These are phyloP conservation scores for Porphyrellus cyaneotinctus DNA, from an alignment of 768 basidiomycete genomes.

Conservation along the genomic window DNA sequence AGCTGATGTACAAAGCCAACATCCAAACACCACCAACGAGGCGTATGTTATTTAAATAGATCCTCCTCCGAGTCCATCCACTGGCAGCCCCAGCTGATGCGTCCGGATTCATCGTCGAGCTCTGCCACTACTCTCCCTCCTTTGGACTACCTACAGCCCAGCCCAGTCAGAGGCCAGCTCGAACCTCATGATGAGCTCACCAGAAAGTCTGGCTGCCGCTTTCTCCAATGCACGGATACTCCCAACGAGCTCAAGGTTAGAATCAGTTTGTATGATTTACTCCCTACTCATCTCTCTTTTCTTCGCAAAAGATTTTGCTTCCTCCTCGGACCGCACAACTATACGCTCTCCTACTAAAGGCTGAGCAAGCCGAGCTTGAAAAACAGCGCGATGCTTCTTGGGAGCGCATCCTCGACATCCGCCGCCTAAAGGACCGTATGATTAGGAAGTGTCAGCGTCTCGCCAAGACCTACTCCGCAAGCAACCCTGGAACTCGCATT, in stretches of 20 bases:
- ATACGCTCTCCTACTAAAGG: constrained; percentile 61
- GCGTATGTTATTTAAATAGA: constrained; percentile 3
- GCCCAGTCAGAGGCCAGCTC: constrained; percentile 70
- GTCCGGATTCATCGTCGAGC: constrained; percentile 21
- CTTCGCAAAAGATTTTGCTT: constrained; percentile 51
- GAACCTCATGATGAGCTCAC: constrained; percentile 56
- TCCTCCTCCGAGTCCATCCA: constrained; percentile 3
- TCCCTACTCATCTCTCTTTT: constrained; percentile 2
- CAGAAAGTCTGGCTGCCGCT: constrained; percentile 59
- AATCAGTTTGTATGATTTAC: background rate
- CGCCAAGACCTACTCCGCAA: constrained; percentile 41
- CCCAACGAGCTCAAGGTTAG: constrained; percentile 68
- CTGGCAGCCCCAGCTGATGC: constrained; percentile 22
- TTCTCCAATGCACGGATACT: constrained; percentile 73
- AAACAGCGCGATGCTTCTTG: constrained; percentile 55
- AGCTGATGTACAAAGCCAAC: constrained; percentile 24
- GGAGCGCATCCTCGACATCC: constrained; percentile 69
- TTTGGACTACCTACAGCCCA: constrained; percentile 56
- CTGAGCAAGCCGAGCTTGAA: constrained; percentile 57
- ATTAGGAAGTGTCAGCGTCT: constrained; percentile 73
- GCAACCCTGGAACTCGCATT: constrained; percentile 37
- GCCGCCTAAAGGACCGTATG: constrained; percentile 78
- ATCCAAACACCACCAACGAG: constrained; percentile 18
- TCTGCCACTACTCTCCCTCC: constrained; percentile 25
- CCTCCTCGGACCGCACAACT: constrained; percentile 63